phyloP scores from a whole-genome alignment of 768 basidiomycete species.

The Naematelia encephala region DNA sequence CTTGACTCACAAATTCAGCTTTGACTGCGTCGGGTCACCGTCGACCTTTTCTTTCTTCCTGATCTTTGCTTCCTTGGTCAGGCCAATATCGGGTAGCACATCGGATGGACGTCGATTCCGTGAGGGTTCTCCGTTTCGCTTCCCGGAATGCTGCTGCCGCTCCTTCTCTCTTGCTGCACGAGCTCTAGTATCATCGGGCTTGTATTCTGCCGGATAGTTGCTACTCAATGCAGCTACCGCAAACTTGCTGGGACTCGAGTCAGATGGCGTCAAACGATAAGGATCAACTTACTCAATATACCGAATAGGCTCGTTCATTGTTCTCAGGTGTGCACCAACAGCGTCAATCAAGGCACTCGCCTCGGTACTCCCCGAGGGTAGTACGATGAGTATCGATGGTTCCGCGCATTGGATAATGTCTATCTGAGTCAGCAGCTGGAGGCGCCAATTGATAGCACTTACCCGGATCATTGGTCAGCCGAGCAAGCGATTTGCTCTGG shows the following conservation, averaged over 20 bases:
- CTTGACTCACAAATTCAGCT: constrained; percentile 17
- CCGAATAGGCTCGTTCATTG: not conserved
- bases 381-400: not conserved
- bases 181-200: not conserved
- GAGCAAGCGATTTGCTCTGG: not conserved
- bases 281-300: not conserved
- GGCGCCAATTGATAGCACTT: not conserved
- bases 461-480: not conserved
- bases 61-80: not conserved
- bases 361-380: not conserved
- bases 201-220: not conserved
- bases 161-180: not conserved
- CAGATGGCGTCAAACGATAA: not conserved
- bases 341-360: not conserved
- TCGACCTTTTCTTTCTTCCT: constrained; percentile 8
- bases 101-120: not conserved
- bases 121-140: not conserved
- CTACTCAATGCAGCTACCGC: not conserved
- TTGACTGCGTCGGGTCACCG: constrained; percentile 12
- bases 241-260: not conserved
- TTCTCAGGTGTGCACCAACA: not conserved
- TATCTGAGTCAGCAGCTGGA: too few species aligned
- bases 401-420: not conserved
- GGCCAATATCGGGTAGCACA: not conserved
- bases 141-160: not conserved